These are phyloP conservation scores for Candida albicans DNA, from an alignment of 1,139 yeast genomes.

Conservation along the genomic window DNA sequence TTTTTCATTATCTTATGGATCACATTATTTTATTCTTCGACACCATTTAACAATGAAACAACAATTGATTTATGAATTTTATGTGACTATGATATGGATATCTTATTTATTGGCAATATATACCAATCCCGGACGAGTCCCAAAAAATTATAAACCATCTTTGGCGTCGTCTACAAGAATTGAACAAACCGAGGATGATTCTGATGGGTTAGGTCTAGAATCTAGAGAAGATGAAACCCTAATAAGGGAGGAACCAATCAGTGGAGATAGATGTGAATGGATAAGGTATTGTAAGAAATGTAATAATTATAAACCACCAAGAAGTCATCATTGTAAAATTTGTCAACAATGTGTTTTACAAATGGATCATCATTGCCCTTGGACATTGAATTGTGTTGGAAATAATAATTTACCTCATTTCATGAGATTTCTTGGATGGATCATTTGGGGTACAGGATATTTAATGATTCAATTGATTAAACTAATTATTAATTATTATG, in stretches of 20 bases:
- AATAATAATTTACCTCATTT: slow-evolving; percentile 80
- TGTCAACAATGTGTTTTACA: slow-evolving; percentile 69
- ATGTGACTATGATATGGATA: slow-evolving; percentile 65
- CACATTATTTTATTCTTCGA: slow-evolving; percentile 58
- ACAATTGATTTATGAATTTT: slow-evolving; percentile 51
- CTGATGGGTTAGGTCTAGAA: too few relatives aligned
- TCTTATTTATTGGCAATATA: slow-evolving; percentile 58
- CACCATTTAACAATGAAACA: slow-evolving; percentile 38
- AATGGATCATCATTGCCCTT: slow-evolving; percentile 96
- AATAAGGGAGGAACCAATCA: too few relatives aligned
- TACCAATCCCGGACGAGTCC: slow-evolving; percentile 68
- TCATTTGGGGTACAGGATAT: slow-evolving; percentile 54
- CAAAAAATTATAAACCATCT: slow-evolving; percentile 25
- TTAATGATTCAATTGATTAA: slow-evolving; percentile 44
- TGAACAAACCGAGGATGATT: too few relatives aligned
- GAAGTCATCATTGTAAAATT: slow-evolving; percentile 85
- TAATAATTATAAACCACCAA: slow-evolving; percentile 86
- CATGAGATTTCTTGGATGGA: slow-evolving; percentile 72
- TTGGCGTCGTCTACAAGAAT: slow-evolving; percentile 14
- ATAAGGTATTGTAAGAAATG: slow-evolving; percentile 60
- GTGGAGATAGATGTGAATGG: slow-evolving; percentile 26
- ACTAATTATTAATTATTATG: slow-evolving; percentile 49
- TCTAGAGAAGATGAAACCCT: too few relatives aligned
- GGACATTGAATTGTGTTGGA: slow-evolving; percentile 93
- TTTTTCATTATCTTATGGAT: slow-evolving; percentile 59